Percentiles rank a stretch among this genome's conserved stretches.
Conservation (phyloP, 2,329 filamentous ascomycete genomes). For the Tolypocladium amazonense region DNA sequence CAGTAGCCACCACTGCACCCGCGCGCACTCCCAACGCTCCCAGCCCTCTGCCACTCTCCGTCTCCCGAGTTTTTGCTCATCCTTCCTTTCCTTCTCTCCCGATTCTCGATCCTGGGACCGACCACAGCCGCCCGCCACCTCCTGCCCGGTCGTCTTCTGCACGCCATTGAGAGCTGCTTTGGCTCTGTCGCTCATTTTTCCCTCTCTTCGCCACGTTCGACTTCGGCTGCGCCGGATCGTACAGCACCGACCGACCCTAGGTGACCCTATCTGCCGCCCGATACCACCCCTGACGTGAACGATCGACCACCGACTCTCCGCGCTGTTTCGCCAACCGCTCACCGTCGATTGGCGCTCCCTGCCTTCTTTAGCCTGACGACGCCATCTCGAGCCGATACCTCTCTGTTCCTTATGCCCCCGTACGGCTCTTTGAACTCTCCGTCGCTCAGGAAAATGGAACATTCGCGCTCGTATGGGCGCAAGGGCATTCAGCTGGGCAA, state of each 20-base stretch:
- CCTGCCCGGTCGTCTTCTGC: background rate
- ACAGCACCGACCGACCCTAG: background rate
- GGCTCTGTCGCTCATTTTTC: slow-evolving; percentile 4
- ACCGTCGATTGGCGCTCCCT: background rate
- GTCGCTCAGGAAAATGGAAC: slow-evolving; percentile 73
- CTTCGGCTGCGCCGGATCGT: slow-evolving; percentile 9
- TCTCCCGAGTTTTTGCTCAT: background rate
- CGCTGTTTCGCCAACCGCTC: background rate
- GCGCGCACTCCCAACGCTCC: background rate
- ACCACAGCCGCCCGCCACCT: background rate
- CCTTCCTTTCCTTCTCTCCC: slow-evolving; percentile 4
- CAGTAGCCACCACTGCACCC: background rate
- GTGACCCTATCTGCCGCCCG: background rate
- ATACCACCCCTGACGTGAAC: background rate
- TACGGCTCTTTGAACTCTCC: slow-evolving; percentile 66
- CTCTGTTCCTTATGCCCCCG: slow-evolving; percentile 52
- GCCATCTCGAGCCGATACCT: background rate
- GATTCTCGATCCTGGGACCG: background rate
- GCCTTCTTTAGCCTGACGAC: background rate
- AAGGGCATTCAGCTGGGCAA: slow-evolving; percentile 69
- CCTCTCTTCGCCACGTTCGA: slow-evolving; percentile 5
- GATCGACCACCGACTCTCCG: slow-evolving; percentile 1
- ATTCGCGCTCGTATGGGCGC: slow-evolving; percentile 48
- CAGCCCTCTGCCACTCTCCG: background rate
- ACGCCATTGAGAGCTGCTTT: background rate